Percentiles rank a stretch among this genome's conserved stretches.
Evolutionary conservation across 805 yeast genomes (phyloP).

Genomic region (Spathaspora gorwiae): DNA sequence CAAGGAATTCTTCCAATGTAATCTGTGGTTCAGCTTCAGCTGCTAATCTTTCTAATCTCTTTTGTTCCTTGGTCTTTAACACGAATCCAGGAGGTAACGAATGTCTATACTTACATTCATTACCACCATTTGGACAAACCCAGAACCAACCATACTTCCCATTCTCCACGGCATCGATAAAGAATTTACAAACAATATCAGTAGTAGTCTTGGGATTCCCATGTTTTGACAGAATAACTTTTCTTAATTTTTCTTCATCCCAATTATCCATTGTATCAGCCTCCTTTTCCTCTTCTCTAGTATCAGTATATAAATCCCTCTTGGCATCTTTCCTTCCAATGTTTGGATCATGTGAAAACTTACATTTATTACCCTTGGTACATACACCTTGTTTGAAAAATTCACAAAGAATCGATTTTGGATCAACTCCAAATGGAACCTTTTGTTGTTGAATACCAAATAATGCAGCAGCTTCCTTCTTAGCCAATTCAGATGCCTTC

Average conservation of each 20-base stretch:
- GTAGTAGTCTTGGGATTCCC: conserved; percentile 94
- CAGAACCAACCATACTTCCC: conserved; percentile 99
- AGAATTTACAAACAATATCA: conserved; percentile 87
- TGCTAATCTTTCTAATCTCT: conserved; percentile 81
- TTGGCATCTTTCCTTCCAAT: conserved; percentile 85
- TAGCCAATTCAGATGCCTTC: conserved; percentile 87
- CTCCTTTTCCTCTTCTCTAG: conserved; percentile 61
- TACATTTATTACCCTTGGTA: conserved; percentile 80
- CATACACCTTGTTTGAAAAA: conserved; percentile 84
- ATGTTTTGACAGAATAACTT: conserved; percentile 83
- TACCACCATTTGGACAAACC: conserved; percentile 94
- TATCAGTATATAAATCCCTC: conserved; percentile 90
- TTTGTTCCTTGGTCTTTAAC: conserved; percentile 94
- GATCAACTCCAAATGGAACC: conserved; percentile 96
- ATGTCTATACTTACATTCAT: conserved; percentile 89
- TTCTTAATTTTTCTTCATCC: conserved; percentile 93
- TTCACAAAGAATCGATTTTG: conserved; percentile 87
- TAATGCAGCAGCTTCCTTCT: conserved; percentile 77
- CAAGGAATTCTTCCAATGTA: conserved; percentile 92
- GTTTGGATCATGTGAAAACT: conserved; percentile 84
- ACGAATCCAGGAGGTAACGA: conserved; percentile 96
- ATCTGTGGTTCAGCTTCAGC: conserved; percentile 81
- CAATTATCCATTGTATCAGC: conserved; percentile 90
- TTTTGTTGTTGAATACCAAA: conserved; percentile 73
- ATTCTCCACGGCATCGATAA: conserved; percentile 95